Evolutionary conservation across 2,329 filamentous ascomycete genomes (phyloP), one percentile per base, ranked within the genome.

Genomic region (Geoglossum cookeanum): DNA sequence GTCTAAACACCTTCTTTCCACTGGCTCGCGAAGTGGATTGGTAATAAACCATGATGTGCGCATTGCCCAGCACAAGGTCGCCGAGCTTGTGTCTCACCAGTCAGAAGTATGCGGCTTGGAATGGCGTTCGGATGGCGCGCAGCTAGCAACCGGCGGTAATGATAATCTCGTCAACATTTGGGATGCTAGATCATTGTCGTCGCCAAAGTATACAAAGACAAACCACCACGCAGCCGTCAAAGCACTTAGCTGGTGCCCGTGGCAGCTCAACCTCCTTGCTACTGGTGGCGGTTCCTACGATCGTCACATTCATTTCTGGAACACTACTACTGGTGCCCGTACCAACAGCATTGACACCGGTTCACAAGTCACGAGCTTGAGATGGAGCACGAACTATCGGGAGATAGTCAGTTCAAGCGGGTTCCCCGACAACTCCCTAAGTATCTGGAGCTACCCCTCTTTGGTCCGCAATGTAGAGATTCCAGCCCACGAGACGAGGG

Each of bases 251-350:
- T 98, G 92, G 92, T 98, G 92, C 78, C 92, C 92, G 48, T 98
- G 92, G 92, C 92, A 95, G 75, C 83, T 87, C 71, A 97, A 96
- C 77, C 82, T 97, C 55, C 84, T 98, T 53, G 92, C 92, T 58
- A 97, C 92, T 48, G 92, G 92, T 58, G 92, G 92, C 67, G 92
- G 92, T 64, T 94, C 88, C 48, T 94, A 96, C 71, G 92, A 98
- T 70, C 86, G 89, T 64, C 87, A 96, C 73, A 98, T 98, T 71
- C 92, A 98, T 77, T 98, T 98, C 80, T 98, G 92, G 92, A 98
- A 98, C 79, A 94, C 90, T 52, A 97, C 92, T 27, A 95, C 91
- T 3, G 92, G 92, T 60, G 91, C 92, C 56, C 87, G 92, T 65
- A 90, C 94, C 74, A 98, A 98, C 83, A 94, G 88, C 78, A 97